phyloP scores from a whole-genome alignment of 2,329 filamentous ascomycete species.

The Aspergillus ochraceus region DNA sequence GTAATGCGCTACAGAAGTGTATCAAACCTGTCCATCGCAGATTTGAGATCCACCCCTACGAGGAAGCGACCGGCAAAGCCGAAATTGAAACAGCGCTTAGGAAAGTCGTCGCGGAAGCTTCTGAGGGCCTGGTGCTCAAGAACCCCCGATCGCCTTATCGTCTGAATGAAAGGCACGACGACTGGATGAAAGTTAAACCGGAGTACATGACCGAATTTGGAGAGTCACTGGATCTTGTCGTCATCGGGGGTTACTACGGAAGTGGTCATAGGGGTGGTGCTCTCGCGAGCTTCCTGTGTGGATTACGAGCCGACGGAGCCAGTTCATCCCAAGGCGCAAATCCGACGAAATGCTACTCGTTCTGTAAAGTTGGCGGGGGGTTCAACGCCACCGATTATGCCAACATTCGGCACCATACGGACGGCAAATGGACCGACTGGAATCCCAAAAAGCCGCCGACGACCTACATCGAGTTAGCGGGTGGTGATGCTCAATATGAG shows the following conservation, averaged over 20 bases:
- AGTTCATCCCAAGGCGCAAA: conserved; percentile 57
- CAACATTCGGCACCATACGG: conserved; percentile 76
- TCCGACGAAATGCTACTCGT: conserved; percentile 81
- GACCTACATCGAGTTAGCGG: conserved; percentile 77
- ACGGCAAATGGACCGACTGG: conserved; percentile 91
- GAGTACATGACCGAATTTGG: conserved; percentile 98
- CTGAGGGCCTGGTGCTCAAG: conserved; percentile 89
- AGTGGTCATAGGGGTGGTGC: conserved; percentile 79
- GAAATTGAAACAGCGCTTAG: conserved; percentile 79
- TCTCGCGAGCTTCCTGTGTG: conserved; percentile 87
- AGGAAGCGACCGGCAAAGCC: conserved; percentile 63
- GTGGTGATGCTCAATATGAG: conserved; percentile 73
- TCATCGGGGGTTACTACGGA: conserved; percentile 92
- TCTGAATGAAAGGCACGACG: conserved; percentile 85
- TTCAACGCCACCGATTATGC: conserved; percentile 84
- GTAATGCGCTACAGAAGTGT: conserved; percentile 70
- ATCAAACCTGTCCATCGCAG: conserved; percentile 70
- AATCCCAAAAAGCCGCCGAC: conserved; percentile 73
- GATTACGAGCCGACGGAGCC: conserved; percentile 72
- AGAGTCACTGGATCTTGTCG: conserved; percentile 83
- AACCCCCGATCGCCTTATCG: conserved; percentile 85
- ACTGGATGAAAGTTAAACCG: conserved; percentile 98
- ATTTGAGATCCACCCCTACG: conserved; percentile 78
- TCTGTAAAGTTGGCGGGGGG: conserved; percentile 97
- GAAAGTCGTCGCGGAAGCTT: conserved; percentile 79